Base-by-base conservation (phyloP, 768 basidiomycete species). In the Suillus luteus region DNA sequence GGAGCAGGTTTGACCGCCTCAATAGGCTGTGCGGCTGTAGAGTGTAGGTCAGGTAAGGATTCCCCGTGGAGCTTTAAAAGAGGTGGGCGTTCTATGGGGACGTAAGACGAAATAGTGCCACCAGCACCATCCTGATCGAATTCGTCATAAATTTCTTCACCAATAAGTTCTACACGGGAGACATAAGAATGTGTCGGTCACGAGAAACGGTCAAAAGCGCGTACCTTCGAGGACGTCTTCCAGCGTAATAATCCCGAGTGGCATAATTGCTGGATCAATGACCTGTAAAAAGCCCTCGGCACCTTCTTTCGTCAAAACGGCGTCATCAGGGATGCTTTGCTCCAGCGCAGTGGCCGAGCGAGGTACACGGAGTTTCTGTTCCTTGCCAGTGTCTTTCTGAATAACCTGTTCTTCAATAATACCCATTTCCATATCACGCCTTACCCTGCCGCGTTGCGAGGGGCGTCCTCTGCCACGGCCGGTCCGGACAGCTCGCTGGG, bases 91-190 rank as follows among this genome's bases (percentile, higher is more conserved):
- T 73, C 73, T 38, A 75, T 73, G 35, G 76, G 75, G 65, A 77
- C 78, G 70, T 75, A 84, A 61, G 71, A 78, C 24, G 77, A 80
- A 66, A 81, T 70, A 72, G 85, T 70, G 81, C 83, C 85, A 65
- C 81, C 84, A n/a, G 85, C 85, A 48, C 90, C 92, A 74, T 92
- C 85, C 12, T 84, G 83, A 70, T 95, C 93, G 72, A 92, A 95
- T 77, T 95, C 94, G 70, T 95, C 93, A 65, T 92, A 93, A 60
- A 96, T 95, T 70, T 95, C 94, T 77, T 95, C 93, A 15, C 94
- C 94, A 62, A 96, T 95, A 12, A 96, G 82, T 72, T 95, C 94
- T 92, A 68, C 40, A 58, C 63, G 12, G 60, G 17, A n/a, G 19
- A 6, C 3, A 62, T 24, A 11, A 70, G 62, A 0, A 40, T 12